These are phyloP conservation scores for Penicillium corylophilum DNA, from an alignment of 2,329 filamentous ascomycete species.

Conservation along the genomic window DNA sequence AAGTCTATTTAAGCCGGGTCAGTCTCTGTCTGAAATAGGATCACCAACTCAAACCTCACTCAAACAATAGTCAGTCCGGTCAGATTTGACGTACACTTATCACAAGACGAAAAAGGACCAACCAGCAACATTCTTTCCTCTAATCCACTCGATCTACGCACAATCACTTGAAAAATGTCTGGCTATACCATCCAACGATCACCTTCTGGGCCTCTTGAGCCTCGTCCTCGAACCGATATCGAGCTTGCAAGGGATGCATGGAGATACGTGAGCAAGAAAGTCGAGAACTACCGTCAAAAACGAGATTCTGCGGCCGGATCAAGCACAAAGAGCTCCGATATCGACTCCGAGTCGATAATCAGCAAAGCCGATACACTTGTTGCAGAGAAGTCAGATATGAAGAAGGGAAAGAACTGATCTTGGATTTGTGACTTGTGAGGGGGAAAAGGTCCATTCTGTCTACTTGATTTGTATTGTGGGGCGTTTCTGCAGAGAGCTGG, in stretches of 20 bases:
- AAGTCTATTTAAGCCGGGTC: neutral
- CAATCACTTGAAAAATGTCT: neutral
- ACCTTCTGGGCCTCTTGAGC: neutral
- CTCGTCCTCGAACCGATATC: neutral
- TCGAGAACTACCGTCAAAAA: neutral
- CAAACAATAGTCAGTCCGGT: neutral
- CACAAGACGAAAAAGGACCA: neutral
- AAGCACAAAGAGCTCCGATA: neutral
- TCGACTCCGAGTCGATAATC: neutral
- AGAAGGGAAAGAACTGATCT: neutral
- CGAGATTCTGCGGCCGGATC: neutral
- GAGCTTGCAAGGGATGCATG: neutral
- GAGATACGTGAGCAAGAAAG: neutral
- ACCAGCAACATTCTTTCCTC: neutral
- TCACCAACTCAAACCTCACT: neutral
- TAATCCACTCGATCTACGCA: neutral
- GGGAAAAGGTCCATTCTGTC: neutral
- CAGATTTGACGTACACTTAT: neutral
- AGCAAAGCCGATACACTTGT: neutral
- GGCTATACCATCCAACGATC: neutral
- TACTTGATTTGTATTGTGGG: neutral
- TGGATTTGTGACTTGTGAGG: neutral
- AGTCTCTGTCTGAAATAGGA: neutral
- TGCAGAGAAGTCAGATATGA: neutral
- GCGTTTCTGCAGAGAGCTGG: neutral